Percentiles rank a stretch among this genome's conserved stretches.
Conservation (phyloP, 108 stramenopile species). For the Skeletonema tropicum region DNA sequence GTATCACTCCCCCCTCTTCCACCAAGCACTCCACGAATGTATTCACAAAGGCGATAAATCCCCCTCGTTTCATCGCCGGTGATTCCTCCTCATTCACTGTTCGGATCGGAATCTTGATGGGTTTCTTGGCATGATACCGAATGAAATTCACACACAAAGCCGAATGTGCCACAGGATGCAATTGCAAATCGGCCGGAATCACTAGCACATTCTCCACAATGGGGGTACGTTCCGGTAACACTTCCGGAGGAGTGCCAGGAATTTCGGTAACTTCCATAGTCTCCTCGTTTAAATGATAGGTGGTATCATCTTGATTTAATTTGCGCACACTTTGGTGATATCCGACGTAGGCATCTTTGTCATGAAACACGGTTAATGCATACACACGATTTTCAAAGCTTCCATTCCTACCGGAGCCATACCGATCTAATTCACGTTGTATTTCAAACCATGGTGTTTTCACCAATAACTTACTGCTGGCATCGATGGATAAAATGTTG, state of each 20-base stretch:
- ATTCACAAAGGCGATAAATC: constrained; percentile 75
- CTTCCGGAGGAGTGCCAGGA: neutral
- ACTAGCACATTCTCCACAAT: constrained; percentile 46
- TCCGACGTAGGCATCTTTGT: constrained; percentile 56
- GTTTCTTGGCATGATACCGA: constrained; percentile 75
- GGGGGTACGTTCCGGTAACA: constrained; percentile 12
- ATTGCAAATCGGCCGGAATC: constrained; percentile 66
- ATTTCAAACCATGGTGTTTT: constrained; percentile 78
- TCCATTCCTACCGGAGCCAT: constrained; percentile 36
- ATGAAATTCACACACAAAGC: constrained; percentile 80
- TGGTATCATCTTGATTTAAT: constrained; percentile 5
- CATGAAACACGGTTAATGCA: constrained; percentile 64
- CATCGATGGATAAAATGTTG: constrained; percentile 48
- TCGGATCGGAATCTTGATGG: constrained; percentile 69
- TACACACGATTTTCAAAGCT: constrained; percentile 73
- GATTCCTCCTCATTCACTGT: constrained; percentile 78
- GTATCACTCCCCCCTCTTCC: constrained; percentile 69
- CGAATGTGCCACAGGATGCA: constrained; percentile 75
- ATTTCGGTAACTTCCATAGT: constrained; percentile 19
- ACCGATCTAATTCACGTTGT: constrained; percentile 81
- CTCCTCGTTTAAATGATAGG: constrained; percentile 21
- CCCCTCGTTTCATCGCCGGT: constrained; percentile 82
- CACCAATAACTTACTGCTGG: constrained; percentile 53
- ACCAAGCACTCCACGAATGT: constrained; percentile 70
- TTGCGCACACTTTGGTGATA: constrained; percentile 48